These are phyloP conservation scores for Ustilago esculenta DNA, from an alignment of 1,284 basidiomycete genomes.

Conservation along the genomic window DNA sequence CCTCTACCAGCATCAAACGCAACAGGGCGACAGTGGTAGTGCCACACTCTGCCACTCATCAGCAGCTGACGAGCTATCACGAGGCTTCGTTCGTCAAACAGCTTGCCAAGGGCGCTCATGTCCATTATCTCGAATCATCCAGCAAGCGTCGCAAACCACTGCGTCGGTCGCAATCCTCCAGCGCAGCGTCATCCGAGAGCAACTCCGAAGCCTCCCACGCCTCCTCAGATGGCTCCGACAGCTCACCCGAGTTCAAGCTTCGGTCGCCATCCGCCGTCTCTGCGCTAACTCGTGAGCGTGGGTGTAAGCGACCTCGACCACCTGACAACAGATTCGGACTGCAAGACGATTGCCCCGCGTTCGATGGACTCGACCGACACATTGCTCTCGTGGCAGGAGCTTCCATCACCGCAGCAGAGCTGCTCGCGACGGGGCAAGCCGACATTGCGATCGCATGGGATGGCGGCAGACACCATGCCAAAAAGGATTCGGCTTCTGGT, in stretches of 20 bases:
- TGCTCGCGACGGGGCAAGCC: conserved; percentile 72
- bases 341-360: conserved; percentile 84
- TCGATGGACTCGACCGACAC: conserved; percentile 77
- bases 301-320: conserved; percentile 37
- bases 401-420: conserved; percentile 76
- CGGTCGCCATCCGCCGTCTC: conserved; percentile 13
- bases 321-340: conserved; percentile 71
- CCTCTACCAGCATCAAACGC: background rate
- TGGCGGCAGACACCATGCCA: conserved; percentile 72
- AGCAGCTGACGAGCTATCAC: conserved; percentile 37
- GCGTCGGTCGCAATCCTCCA: background rate
- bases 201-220: conserved; percentile 1
- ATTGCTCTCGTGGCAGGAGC: conserved; percentile 79
- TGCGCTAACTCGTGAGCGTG: conserved; percentile 3
- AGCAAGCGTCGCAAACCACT: conserved; percentile 7
- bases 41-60: conserved; percentile 10
- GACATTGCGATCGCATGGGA: conserved; percentile 84
- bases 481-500: conserved; percentile 69
- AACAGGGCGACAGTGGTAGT: conserved; percentile 14
- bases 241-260: conserved; percentile 9
- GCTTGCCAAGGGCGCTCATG: conserved; percentile 9
- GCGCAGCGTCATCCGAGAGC: background rate
- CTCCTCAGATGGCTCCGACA: background rate
- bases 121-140: conserved; percentile 2
- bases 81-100: conserved; percentile 17